Evolutionary conservation across 352 stramenopile species (phyloP).

Genomic region (Peronospora destructor): DNA sequence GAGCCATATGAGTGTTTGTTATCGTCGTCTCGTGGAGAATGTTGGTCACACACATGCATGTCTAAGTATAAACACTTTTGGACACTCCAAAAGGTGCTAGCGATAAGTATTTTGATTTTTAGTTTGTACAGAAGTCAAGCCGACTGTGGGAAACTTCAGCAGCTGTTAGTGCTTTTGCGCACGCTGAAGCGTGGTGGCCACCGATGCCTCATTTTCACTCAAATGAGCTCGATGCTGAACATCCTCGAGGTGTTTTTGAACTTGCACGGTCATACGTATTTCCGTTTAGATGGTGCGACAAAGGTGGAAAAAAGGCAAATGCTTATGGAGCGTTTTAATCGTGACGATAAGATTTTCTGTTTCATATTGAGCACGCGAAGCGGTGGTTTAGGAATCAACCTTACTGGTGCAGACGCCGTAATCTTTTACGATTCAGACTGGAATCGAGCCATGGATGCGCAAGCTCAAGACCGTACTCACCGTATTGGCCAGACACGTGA

Average conservation of each 20-base stretch:
- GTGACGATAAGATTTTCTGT: conserved; percentile 94
- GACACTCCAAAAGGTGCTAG: too few relatives aligned
- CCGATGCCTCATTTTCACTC: conserved; percentile 92
- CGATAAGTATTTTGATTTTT: too few relatives aligned
- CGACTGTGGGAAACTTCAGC: conserved; percentile 91
- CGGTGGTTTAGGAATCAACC: conserved; percentile 97
- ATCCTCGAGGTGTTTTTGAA: conserved; percentile 98
- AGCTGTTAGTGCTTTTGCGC: conserved; percentile 86
- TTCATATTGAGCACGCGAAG: conserved; percentile 98
- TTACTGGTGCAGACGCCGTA: conserved; percentile 94
- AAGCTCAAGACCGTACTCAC: conserved; percentile 95
- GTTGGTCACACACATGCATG: conserved; percentile 5
- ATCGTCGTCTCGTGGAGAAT: conserved; percentile 4
- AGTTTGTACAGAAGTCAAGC: too few relatives aligned
- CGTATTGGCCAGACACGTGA: conserved; percentile 97
- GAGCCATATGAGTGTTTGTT: conserved; percentile 15
- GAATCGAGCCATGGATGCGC: conserved; percentile 92
- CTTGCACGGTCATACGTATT: conserved; percentile 95
- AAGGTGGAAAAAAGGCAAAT: conserved; percentile 92
- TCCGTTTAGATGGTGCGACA: conserved; percentile 96
- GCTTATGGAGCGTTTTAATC: conserved; percentile 99
- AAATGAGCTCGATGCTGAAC: conserved; percentile 99
- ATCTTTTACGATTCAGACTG: conserved; percentile 92
- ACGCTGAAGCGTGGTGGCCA: conserved; percentile 94
- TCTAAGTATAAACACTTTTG: too few relatives aligned